Percentiles rank a stretch among this genome's conserved stretches.
Evolutionary conservation across 1,284 basidiomycete species (phyloP).

Genomic region (Apiotrichum sp.): DNA sequence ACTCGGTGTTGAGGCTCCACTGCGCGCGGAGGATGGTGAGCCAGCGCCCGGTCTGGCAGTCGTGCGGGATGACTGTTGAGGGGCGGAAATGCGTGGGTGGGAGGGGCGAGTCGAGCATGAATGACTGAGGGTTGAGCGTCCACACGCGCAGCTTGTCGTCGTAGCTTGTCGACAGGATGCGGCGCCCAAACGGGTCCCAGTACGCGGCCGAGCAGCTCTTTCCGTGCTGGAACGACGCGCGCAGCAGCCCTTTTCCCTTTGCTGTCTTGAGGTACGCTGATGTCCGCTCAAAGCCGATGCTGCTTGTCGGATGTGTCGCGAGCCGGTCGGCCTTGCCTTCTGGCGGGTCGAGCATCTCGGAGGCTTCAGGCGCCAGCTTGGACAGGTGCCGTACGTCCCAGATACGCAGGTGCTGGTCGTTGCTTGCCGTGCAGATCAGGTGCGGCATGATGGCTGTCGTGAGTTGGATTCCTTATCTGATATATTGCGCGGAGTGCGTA

Average conservation of each 20-base stretch:
- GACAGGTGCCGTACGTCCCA: constrained; percentile 43
- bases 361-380: constrained; percentile 19
- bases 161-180: constrained; percentile 48
- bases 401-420: constrained; percentile 41
- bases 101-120: constrained; percentile 30
- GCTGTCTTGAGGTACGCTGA: constrained; percentile 16
- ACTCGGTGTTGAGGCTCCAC: constrained; percentile 47
- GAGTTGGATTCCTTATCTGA: not conserved
- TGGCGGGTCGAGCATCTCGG: constrained; percentile 16
- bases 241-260: constrained; percentile 33
- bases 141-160: constrained; percentile 49
- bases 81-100: constrained; percentile 33
- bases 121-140: constrained; percentile 35
- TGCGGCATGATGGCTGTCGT: constrained; percentile 39
- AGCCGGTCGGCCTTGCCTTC: constrained; percentile 1
- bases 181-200: constrained; percentile 48
- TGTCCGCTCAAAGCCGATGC: constrained; percentile 22
- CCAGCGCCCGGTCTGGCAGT: constrained; percentile 50
- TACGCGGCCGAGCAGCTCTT: constrained; percentile 49
- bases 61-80: constrained; percentile 37
- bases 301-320: constrained; percentile 20
- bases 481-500: too few relatives aligned
- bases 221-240: constrained; percentile 41
- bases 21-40: constrained; percentile 50
- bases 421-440: constrained; percentile 44